These are phyloP conservation scores for Trametopsis cervina DNA, from an alignment of 768 basidiomycete genomes.

Conservation along the genomic window DNA sequence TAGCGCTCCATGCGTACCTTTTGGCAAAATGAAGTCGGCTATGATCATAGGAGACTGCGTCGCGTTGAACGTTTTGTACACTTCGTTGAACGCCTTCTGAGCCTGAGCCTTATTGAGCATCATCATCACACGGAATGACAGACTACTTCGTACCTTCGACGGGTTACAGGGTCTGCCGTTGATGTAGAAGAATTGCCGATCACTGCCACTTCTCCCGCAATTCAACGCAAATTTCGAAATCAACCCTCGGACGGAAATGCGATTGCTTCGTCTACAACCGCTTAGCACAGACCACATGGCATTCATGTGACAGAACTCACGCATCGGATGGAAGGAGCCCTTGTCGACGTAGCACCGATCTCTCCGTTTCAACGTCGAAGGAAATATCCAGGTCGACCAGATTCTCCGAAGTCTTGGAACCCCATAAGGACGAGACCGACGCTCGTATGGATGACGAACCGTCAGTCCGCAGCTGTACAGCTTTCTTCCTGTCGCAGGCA, in stretches of 20 bases:
- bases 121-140: too few relatives aligned
- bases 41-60: constrained; percentile 77
- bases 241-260: constrained; percentile 64
- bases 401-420: constrained; percentile 69
- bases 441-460: constrained; percentile 56
- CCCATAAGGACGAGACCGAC: constrained; percentile 76
- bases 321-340: constrained; percentile 21
- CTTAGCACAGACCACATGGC: background rate
- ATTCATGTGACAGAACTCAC: background rate
- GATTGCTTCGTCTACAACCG: too few relatives aligned
- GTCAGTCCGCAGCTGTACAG: constrained; percentile 65
- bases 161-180: constrained; percentile 87
- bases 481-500: constrained; percentile 41
- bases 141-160: constrained; percentile 45
- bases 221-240: constrained; percentile 78
- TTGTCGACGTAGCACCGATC: constrained; percentile 36
- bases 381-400: constrained; percentile 65
- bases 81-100: constrained; percentile 87
- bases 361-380: constrained; percentile 66
- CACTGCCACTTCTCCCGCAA: constrained; percentile 69
- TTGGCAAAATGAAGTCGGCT: constrained; percentile 78
- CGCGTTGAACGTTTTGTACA: constrained; percentile 77
- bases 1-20: constrained; percentile 43
- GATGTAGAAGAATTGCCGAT: constrained; percentile 89
- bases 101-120: constrained; percentile 48